These are phyloP conservation scores for Pseudopyrenochaeta lycopersici DNA, from an alignment of 2,329 filamentous ascomycete genomes.

Conservation along the genomic window DNA sequence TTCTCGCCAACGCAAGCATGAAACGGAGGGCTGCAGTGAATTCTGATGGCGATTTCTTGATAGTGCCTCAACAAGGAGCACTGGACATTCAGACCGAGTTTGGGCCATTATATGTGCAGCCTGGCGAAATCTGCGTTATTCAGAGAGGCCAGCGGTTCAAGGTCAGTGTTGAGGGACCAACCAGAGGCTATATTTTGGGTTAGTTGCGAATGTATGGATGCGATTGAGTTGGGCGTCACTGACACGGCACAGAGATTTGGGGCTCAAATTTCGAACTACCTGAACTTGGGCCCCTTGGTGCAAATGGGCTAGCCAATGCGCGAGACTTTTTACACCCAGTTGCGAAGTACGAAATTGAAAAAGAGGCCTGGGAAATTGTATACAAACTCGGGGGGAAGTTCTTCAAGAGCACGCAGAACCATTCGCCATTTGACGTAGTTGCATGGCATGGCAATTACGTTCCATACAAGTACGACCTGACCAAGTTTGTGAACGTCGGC, in stretches of 20 bases:
- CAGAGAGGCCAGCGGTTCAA: slow-evolving; percentile 78
- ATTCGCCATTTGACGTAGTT: slow-evolving; percentile 81
- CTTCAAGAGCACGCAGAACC: slow-evolving; percentile 71
- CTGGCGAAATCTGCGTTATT: slow-evolving; percentile 80
- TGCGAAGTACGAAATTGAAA: slow-evolving; percentile 67
- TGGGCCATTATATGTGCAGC: slow-evolving; percentile 76
- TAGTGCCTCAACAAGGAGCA: slow-evolving; percentile 77
- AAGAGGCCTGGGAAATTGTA: slow-evolving; percentile 53
- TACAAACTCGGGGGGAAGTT: slow-evolving; percentile 70
- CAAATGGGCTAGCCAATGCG: slow-evolving; percentile 52
- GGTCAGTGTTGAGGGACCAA: slow-evolving; percentile 70
- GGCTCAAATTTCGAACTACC: slow-evolving; percentile 50
- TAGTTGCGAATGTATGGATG: background rate
- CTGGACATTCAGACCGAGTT: slow-evolving; percentile 82
- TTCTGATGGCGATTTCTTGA: slow-evolving; percentile 76
- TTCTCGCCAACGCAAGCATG: slow-evolving; percentile 49
- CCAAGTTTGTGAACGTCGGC: slow-evolving; percentile 78
- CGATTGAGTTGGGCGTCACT: background rate
- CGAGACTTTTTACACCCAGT: slow-evolving; percentile 77
- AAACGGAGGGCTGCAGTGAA: slow-evolving; percentile 60
- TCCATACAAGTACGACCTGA: slow-evolving; percentile 83
- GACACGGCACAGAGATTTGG: slow-evolving; percentile 44
- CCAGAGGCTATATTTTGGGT: slow-evolving; percentile 76
- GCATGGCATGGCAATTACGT: slow-evolving; percentile 81
- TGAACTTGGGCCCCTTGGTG: slow-evolving; percentile 50